Conservation (phyloP, 2,329 filamentous ascomycete species). For the Microsporum audouinii region DNA sequence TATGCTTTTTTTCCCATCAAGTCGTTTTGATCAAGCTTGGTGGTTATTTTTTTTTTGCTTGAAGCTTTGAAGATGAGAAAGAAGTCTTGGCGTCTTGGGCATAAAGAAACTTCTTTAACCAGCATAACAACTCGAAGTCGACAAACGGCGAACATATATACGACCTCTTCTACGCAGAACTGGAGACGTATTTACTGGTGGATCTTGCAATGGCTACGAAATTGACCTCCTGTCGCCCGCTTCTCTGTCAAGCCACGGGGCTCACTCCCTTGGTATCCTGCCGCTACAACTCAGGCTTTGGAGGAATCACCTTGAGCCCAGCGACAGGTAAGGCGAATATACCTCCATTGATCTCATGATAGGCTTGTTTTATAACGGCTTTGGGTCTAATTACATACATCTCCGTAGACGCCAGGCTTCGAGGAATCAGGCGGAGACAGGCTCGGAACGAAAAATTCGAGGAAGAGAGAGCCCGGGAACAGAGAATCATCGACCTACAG, state of each 20-base stretch:
- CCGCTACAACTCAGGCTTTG: not conserved
- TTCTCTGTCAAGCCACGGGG: not conserved
- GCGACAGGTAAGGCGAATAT: slow-evolving; percentile 2
- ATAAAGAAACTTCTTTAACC: not conserved
- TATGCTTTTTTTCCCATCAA: not conserved
- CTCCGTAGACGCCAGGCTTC: not conserved
- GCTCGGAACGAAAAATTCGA: slow-evolving; percentile 15
- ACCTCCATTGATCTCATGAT: not conserved
- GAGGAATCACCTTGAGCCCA: not conserved
- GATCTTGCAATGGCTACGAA: not conserved
- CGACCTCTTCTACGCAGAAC: not conserved
- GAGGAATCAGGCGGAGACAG: not conserved
- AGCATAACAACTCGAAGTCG: not conserved
- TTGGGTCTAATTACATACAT: not conserved
- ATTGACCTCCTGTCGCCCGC: not conserved
- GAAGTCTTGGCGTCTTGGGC: not conserved
- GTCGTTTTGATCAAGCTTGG: not conserved
- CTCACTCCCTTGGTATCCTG: not conserved
- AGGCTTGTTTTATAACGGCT: not conserved
- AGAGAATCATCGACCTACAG: slow-evolving; percentile 28
- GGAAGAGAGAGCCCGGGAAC: slow-evolving; percentile 27
- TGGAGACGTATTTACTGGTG: not conserved
- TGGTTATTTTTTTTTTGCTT: not conserved
- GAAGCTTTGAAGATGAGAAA: not conserved
- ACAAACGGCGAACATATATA: not conserved